Evolutionary conservation across 1,284 basidiomycete genomes (phyloP).

Genomic region (Tylopilus sp.): DNA sequence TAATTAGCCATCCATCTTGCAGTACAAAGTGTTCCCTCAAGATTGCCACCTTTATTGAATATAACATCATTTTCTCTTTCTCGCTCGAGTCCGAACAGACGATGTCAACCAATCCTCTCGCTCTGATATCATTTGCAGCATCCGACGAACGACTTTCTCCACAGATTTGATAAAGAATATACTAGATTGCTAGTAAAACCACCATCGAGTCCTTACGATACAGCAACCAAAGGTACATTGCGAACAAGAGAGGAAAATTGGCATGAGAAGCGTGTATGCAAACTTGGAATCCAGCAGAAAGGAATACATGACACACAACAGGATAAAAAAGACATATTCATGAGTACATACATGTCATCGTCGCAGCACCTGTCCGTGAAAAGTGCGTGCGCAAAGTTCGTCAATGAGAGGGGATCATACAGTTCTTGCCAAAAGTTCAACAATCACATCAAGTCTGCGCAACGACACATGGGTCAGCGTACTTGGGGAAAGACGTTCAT

Average conservation of each 20-base stretch:
- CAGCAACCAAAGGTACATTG: constrained; percentile 10
- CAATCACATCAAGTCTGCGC: constrained; percentile 18
- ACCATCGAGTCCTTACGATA: constrained; percentile 1
- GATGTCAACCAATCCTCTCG: too few relatives aligned
- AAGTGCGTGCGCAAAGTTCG: not conserved
- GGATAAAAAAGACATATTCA: not conserved
- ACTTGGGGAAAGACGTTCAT: not conserved
- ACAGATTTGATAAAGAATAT: not conserved
- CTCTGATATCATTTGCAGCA: too few relatives aligned
- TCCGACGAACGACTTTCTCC: too few relatives aligned
- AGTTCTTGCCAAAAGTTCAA: not conserved
- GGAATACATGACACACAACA: constrained; percentile 5
- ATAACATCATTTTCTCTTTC: too few relatives aligned
- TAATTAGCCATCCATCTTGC: too few relatives aligned
- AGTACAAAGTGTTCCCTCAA: too few relatives aligned
- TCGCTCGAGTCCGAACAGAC: too few relatives aligned
- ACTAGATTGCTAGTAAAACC: constrained; percentile 2
- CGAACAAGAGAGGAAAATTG: constrained; percentile 10
- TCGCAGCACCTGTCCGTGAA: constrained; percentile 6
- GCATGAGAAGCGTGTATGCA: constrained; percentile 7
- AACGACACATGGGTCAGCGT: constrained; percentile 15
- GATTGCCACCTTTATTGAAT: too few relatives aligned
- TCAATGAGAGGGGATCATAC: not conserved
- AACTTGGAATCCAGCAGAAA: constrained; percentile 2
- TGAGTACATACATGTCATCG: constrained; percentile 13